These are phyloP conservation scores for Metschnikowia matae DNA, from an alignment of 805 yeast species.

Conservation along the genomic window DNA sequence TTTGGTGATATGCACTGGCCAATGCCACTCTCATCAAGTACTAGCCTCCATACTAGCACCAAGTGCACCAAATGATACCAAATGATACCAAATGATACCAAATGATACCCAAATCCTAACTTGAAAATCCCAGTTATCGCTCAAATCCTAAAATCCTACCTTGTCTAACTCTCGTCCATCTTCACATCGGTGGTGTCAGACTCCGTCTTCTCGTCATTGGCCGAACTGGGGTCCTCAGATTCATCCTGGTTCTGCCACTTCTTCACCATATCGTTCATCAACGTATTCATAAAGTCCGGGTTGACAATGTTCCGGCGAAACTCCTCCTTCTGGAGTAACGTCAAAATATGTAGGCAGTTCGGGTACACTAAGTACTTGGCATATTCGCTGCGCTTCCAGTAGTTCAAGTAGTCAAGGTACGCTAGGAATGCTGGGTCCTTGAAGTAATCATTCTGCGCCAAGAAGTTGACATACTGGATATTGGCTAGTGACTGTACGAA, in stretches of 20 bases:
- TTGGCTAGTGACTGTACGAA: slow-evolving; percentile 91
- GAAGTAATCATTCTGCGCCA: slow-evolving; percentile 79
- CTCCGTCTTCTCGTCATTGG: not conserved
- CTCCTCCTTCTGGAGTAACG: slow-evolving; percentile 51
- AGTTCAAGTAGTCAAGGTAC: slow-evolving; percentile 75
- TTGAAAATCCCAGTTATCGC: too few species aligned
- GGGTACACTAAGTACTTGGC: slow-evolving; percentile 77
- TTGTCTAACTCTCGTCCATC: not conserved
- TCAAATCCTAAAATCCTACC: too few species aligned
- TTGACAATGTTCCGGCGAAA: slow-evolving; percentile 54
- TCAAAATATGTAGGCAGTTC: slow-evolving; percentile 77
- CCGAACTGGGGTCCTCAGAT: not conserved
- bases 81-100: too few species aligned
- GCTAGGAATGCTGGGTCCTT: slow-evolving; percentile 68
- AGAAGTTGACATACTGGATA: slow-evolving; percentile 77
- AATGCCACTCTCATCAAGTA: too few species aligned
- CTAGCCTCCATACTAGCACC: too few species aligned
- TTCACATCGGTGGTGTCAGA: not conserved
- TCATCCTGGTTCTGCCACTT: slow-evolving; percentile 48
- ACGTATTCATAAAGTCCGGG: slow-evolving; percentile 51
- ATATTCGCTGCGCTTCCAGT: slow-evolving; percentile 76
- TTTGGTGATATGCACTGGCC: too few species aligned
- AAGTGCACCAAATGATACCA: too few species aligned
- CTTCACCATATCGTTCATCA: slow-evolving; percentile 74
- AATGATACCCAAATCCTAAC: too few species aligned